Base-by-base conservation (phyloP, 768 basidiomycete genomes). In the Mycena kentingensis region DNA sequence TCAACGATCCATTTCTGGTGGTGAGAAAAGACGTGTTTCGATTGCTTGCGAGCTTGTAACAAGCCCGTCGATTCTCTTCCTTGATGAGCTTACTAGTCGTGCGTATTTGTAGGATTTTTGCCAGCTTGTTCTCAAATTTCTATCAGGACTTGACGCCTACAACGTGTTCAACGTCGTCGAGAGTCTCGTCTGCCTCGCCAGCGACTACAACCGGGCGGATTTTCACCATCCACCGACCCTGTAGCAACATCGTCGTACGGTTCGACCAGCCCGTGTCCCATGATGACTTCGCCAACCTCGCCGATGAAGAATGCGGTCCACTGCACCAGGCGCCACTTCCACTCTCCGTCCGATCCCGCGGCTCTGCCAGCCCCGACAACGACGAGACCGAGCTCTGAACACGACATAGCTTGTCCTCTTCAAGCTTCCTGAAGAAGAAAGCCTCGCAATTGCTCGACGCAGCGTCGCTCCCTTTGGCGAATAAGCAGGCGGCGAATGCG, bases 141-240 rank as follows among this genome's bases (percentile, higher is more conserved):
- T 44, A 1, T n/a, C 52, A 91, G 92, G 96, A 45, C 80, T 98
- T 36, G 96, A 99, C 63, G 85, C 96, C 0, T 98, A 84, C 73
- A 98, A 98, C 56, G 96, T 97, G 0, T 88, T 81, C 76, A 98
- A 97, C 58, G 96, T 99, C 58, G 77, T 99, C 29, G 93, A 95
- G 35, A 85, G 87, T 29, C 78, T 99, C 21, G 87, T 88, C 2
- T 85, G 88, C 13, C 80, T 98, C 21, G 93, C 95, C 4, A 75
- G 83, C 25, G 83, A 88, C 61, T 98, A 93, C 70, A 93, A 95
- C 58, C 87, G 96, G 28, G 98, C 95, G 0, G 92, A 98, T 98
- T 52, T 97, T 98, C 73, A 98, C 96, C 0, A 98, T 99, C 51
- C 97, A 99, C 63, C 97, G 98, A 68, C 97, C 96, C 13, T 85